These are phyloP conservation scores for Trametes punicea DNA, from an alignment of 768 basidiomycete genomes.

Conservation along the genomic window DNA sequence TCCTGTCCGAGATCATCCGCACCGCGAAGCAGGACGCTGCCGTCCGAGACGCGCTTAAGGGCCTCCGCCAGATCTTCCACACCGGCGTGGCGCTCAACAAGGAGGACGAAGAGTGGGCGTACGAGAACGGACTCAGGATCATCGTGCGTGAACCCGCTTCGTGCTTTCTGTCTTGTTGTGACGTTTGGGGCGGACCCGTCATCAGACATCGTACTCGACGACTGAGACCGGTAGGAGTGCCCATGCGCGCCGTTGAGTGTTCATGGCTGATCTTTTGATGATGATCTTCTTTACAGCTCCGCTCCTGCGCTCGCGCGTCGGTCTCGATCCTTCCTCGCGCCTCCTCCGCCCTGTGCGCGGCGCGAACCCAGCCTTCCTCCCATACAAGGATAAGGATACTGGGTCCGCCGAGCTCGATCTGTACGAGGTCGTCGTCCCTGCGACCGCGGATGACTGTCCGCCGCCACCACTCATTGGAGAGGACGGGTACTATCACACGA, in stretches of 20 bases:
- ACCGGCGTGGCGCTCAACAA: conserved; percentile 19
- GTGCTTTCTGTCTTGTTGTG: not conserved
- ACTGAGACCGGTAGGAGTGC: conserved; percentile 16
- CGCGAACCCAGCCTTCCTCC: conserved; percentile 8
- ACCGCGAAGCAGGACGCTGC: conserved; percentile 6
- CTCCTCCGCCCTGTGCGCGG: conserved; percentile 11
- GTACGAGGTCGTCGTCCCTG: conserved; percentile 14
- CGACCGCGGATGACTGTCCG: conserved; percentile 18
- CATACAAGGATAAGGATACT: not conserved
- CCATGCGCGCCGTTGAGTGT: no score
- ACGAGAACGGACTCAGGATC: conserved; percentile 6
- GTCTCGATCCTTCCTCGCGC: not conserved
- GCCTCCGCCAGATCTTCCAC: conserved; percentile 14
- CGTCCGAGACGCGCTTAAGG: conserved; percentile 2
- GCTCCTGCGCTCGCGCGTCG: not conserved
- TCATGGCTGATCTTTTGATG: no score
- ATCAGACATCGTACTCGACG: conserved; percentile 9
- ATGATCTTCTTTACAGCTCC: not conserved
- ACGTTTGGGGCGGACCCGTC: not conserved
- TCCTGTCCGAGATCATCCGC: conserved; percentile 15
- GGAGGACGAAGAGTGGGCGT: conserved; percentile 22
- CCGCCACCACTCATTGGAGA: conserved; percentile 14
- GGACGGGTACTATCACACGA: conserved; percentile 21
- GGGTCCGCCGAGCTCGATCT: not conserved
- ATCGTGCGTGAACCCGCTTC: conserved; percentile 1